Base-by-base conservation (phyloP, 1,284 basidiomycete species). In the Sphagnurus paluster region DNA sequence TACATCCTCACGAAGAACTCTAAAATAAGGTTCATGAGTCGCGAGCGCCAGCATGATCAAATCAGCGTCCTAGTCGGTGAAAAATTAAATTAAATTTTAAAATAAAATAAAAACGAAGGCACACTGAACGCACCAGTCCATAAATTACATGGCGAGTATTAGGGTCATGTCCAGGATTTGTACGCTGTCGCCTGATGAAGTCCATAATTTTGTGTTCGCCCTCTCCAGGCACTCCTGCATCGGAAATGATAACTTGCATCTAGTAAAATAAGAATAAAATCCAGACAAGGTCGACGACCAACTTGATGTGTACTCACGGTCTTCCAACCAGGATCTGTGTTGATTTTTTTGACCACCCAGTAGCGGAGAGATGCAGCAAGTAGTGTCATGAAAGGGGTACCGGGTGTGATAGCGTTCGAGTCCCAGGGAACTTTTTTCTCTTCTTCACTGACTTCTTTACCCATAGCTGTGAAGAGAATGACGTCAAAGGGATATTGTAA, bases 121-220 rank as follows among this genome's bases (percentile, higher is more conserved):
- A n/a, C n/a, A n/a, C n/a, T n/a, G n/a, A 33, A 67, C 84, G 51
- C 61, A 93, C 90, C 61, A 99, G 74, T 56, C 97, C 97, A 71
- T 99, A 99, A 56, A 99, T 98, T 53, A 98, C 95, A 66, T 99
- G 97, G 35, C 79, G 78, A 3, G 93, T 98, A 64, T 99, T 99
- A 23, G 97, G 87, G 67, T 99, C 89, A 71, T 98, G 89, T 9
- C 86, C 87, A 25, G 84, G 80, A 61, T 97, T 90, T 38, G 80
- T 77, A 39, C 97, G 80, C 61, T 98, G 94, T 39, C 95, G 80
- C 49, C 97, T 79, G 55, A 99, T 97, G 67, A 84, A 98, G 63
- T 99, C 97, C 93, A 99, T 98, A 57, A 99, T 98, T 75, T 99
- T 99, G 72, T 99, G 97, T 68, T 99, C 97, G 63, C 97, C 97